A percentile compares a stretch with the other conserved stretches of the same genome.
These are phyloP conservation scores for Corylus heterophylla DNA, from an alignment of 306 rosid genomes.

Conservation along the genomic window DNA sequence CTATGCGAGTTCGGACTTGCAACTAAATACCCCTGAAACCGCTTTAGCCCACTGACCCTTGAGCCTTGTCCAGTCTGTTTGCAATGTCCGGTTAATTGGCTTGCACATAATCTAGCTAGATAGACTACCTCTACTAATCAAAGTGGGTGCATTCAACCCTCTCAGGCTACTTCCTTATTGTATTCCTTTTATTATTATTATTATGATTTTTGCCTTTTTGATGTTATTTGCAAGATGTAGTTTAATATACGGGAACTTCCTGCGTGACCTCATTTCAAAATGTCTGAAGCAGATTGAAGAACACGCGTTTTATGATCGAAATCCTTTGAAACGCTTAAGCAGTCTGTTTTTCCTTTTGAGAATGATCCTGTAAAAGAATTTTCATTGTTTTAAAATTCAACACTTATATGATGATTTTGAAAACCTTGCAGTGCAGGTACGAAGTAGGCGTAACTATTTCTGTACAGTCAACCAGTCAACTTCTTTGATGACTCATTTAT, in stretches of 20 bases:
- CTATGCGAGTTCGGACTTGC: background rate
- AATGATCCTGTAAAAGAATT: background rate
- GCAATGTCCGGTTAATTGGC: too few relatives aligned
- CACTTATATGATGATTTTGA: background rate
- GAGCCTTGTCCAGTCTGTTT: too few relatives aligned
- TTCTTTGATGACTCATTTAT: background rate
- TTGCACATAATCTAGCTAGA: too few relatives aligned
- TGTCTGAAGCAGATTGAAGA: background rate
- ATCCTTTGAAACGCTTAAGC: background rate
- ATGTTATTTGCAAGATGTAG: too few relatives aligned
- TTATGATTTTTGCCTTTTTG: too few relatives aligned
- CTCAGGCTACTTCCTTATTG: too few relatives aligned
- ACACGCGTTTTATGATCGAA: background rate
- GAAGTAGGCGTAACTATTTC: slow-evolving; percentile 7
- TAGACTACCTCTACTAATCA: too few relatives aligned
- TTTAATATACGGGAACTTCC: too few relatives aligned
- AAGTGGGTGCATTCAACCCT: too few relatives aligned
- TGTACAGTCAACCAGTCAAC: slow-evolving; percentile 19
- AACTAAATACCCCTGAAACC: background rate
- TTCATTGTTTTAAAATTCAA: background rate
- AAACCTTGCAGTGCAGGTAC: slow-evolving; percentile 34
- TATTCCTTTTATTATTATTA: too few relatives aligned
- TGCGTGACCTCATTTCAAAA: too few relatives aligned
- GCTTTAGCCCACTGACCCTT: too few relatives aligned
- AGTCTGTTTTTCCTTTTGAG: background rate